Percentiles rank a stretch among this genome's conserved stretches.
Evolutionary conservation across 176 grass and related monocot genomes (phyloP).

Genomic region (Zizania latifolia): DNA sequence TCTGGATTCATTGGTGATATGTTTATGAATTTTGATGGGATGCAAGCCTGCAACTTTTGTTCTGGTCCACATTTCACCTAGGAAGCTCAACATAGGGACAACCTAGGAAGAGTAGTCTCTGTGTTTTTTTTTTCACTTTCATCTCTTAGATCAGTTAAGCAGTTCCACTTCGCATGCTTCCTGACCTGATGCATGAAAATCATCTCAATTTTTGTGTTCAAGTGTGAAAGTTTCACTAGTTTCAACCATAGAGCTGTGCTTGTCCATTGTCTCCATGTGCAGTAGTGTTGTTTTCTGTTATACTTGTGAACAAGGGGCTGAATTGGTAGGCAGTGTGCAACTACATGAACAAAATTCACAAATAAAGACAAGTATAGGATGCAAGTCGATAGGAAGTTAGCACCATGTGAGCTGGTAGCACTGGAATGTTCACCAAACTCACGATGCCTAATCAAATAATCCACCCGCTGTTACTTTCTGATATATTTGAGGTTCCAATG

Average conservation of each 20-base stretch:
- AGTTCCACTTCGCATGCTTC: background rate
- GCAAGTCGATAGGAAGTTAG: background rate
- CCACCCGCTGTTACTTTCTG: background rate
- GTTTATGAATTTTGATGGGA: background rate
- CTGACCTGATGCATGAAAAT: background rate
- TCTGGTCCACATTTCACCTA: too few relatives aligned
- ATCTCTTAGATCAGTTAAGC: background rate
- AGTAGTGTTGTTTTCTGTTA: background rate
- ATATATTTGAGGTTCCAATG: background rate
- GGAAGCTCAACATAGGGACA: background rate
- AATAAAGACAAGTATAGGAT: background rate
- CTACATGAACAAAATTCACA: background rate
- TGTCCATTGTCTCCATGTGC: background rate
- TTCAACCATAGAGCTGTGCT: background rate
- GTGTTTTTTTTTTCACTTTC: background rate
- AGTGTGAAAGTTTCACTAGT: background rate
- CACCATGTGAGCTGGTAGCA: background rate
- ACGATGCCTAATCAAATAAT: background rate
- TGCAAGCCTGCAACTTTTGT: too few relatives aligned
- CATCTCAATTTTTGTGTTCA: background rate
- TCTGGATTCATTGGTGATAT: background rate
- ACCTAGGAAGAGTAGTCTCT: background rate
- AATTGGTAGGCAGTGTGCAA: background rate
- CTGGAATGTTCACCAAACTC: background rate
- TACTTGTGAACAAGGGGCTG: background rate